Percentiles rank a stretch among this genome's conserved stretches.
These are phyloP conservation scores for Rickenella mellea DNA, from an alignment of 768 basidiomycete species.

Conservation along the genomic window DNA sequence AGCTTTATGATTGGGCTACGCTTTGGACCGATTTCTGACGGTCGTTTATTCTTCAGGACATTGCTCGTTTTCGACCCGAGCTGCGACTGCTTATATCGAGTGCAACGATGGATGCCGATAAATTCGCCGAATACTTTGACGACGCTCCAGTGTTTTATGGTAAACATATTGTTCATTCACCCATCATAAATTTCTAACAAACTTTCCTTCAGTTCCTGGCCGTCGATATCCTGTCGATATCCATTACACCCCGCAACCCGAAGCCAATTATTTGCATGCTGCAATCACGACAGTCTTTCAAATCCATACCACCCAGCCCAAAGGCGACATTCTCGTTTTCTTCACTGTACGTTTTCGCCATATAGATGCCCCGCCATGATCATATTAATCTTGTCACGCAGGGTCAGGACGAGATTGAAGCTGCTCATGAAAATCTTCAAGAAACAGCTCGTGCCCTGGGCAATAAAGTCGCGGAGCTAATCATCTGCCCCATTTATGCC, in stretches of 20 bases:
- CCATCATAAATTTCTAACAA: conserved; percentile 4
- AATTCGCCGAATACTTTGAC: conserved; percentile 97
- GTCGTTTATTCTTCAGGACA: conserved; percentile 60
- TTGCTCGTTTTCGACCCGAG: conserved; percentile 92
- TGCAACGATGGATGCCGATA: conserved; percentile 96
- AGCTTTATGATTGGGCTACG: conserved; percentile 24
- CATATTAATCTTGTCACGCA: conserved; percentile 18
- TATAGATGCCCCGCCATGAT: background rate
- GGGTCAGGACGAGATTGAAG: conserved; percentile 99
- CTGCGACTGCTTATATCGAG: conserved; percentile 88
- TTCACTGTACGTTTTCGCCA: conserved; percentile 56
- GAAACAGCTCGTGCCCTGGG: conserved; percentile 93
- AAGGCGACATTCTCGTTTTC: conserved; percentile 96
- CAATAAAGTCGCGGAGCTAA: conserved; percentile 90
- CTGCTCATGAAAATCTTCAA: conserved; percentile 89
- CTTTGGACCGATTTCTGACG: conserved; percentile 19
- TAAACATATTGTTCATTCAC: conserved; percentile 23
- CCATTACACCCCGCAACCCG: conserved; percentile 97
- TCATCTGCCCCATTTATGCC: conserved; percentile 97
- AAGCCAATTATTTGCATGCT: conserved; percentile 97
- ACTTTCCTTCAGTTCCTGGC: conserved; percentile 65
- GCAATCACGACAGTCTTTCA: conserved; percentile 99
- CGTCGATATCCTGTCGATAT: conserved; percentile 97
- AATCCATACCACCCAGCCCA: conserved; percentile 97
- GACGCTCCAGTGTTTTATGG: conserved; percentile 91